Evolutionary conservation across 768 basidiomycete species (phyloP), one percentile per base, ranked within the genome.

Genomic region (Auricularia sp.): DNA sequence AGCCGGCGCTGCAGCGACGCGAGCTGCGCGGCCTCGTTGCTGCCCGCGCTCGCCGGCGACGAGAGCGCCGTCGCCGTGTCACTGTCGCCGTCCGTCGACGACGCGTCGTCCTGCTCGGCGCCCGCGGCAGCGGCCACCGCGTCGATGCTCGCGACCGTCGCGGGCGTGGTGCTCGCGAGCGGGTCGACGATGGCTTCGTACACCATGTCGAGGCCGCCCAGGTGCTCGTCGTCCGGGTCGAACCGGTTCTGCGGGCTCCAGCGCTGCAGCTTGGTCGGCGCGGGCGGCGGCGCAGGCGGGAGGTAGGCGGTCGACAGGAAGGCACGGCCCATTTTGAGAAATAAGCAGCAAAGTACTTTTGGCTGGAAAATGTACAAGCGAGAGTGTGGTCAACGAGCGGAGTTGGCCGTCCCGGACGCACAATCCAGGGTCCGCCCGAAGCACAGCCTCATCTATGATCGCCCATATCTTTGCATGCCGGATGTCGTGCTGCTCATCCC

Each of bases 211-310:
- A 85, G 85, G 63, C 75, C 76, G 65, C 75, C 77, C 71, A 87
- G 87, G 71, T 89, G 89, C 68, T 88, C 88, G 69, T 89, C 87
- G 74, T 90, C 89, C 4, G 89, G 89, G 74, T 90, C 88, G 73
- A 90, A 90, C 10, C 82, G 78, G 71, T 88, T 87, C 74, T 78
- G 79, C 67, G 78, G 74, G 64, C 84, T 82, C 87, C 88, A 90
- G 85, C 18, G 66, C 29, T 56, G 66, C 24, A 59, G 68, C 81
- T 63, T 79, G 78, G 65, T 83, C 81, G 62, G 77, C 76, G 67
- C 77, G 78, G 61, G 82, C 76, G 58, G 75, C 74, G 33, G 80
- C 81, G 0, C 72, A 65, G 6, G 76, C 66, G 14, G 47, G 10
- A 51, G 14, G 65, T 82, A 81, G 45, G 72, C 63, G 68, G 77